phyloP scores from a whole-genome alignment of 805 yeast genomes.

The Candida ortonii region DNA sequence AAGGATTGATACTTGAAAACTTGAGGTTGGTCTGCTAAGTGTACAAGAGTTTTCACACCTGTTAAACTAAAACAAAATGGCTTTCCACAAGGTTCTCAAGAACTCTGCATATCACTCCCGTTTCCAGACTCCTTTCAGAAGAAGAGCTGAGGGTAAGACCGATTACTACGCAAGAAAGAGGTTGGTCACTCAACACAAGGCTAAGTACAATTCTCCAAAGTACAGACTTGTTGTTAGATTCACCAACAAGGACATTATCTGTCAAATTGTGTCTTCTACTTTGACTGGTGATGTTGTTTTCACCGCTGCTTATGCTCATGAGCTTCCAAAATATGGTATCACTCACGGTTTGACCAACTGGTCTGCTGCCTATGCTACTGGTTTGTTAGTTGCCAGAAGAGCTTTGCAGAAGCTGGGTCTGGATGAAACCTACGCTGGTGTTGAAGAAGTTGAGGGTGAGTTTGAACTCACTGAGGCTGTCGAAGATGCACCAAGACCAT shows the following conservation, averaged over 20 bases:
- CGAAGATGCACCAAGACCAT: slow-evolving; percentile 99
- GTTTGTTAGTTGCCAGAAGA: slow-evolving; percentile 98
- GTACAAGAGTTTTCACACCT: too few species aligned
- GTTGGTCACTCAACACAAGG: slow-evolving; percentile 99
- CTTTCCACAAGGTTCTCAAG: slow-evolving; percentile 70
- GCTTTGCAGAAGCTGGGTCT: slow-evolving; percentile 95
- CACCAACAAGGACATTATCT: slow-evolving; percentile 99
- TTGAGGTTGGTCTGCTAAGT: too few species aligned
- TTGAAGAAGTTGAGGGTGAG: slow-evolving; percentile 99
- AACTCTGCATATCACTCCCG: slow-evolving; percentile 96
- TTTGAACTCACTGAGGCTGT: slow-evolving; percentile 97
- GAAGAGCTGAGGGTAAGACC: slow-evolving; percentile 99
- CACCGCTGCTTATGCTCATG: slow-evolving; percentile 98
- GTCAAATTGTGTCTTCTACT: slow-evolving; percentile 95
- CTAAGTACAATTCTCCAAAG: slow-evolving; percentile 99
- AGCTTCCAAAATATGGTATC: slow-evolving; percentile 97
- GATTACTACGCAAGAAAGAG: slow-evolving; percentile 99
- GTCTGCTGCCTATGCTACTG: slow-evolving; percentile 99
- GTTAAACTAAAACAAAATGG: slow-evolving; percentile 53
- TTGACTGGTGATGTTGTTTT: slow-evolving; percentile 95
- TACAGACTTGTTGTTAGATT: slow-evolving; percentile 99
- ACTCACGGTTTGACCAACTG: slow-evolving; percentile 99
- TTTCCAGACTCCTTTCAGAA: slow-evolving; percentile 99
- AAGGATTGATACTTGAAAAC: too few species aligned
- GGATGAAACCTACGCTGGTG: slow-evolving; percentile 98